Evolutionary conservation across 148 eudicot genomes (phyloP).

Genomic region (Heliamphora exappendiculata): DNA sequence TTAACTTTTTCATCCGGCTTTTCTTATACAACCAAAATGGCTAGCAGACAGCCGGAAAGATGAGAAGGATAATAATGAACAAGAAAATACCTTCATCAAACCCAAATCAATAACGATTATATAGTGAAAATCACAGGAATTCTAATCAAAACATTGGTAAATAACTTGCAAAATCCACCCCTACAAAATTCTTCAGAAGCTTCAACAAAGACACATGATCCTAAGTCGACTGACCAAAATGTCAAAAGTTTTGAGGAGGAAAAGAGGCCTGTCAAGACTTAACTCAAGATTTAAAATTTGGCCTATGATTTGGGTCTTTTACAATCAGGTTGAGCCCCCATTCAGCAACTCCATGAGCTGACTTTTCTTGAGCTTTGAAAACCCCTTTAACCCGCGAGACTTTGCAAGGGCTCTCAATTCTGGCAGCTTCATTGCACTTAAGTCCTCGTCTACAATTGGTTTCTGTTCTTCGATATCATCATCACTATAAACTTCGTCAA

Average conservation of each 20-base stretch:
- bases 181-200: background rate
- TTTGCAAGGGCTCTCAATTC: slow-evolving; percentile 85
- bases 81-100: background rate
- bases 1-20: no score
- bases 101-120: background rate
- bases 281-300: background rate
- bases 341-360: slow-evolving; percentile 69
- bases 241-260: background rate
- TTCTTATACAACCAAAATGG: background rate
- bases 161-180: background rate
- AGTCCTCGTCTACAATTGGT: slow-evolving; percentile 22
- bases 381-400: slow-evolving; percentile 73
- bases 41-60: background rate
- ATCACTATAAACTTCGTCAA: slow-evolving; percentile 29
- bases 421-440: slow-evolving; percentile 59
- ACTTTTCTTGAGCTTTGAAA: slow-evolving; percentile 72
- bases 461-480: slow-evolving; percentile 29
- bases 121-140: background rate
- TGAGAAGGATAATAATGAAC: background rate
- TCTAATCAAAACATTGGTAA: background rate
- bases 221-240: background rate
- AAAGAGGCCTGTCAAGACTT: background rate
- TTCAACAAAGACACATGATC: background rate
- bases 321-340: slow-evolving; percentile 25
- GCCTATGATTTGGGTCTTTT: background rate